These are phyloP conservation scores for Pharnaceum exiguum DNA, from an alignment of 148 eudicot genomes.

Conservation along the genomic window DNA sequence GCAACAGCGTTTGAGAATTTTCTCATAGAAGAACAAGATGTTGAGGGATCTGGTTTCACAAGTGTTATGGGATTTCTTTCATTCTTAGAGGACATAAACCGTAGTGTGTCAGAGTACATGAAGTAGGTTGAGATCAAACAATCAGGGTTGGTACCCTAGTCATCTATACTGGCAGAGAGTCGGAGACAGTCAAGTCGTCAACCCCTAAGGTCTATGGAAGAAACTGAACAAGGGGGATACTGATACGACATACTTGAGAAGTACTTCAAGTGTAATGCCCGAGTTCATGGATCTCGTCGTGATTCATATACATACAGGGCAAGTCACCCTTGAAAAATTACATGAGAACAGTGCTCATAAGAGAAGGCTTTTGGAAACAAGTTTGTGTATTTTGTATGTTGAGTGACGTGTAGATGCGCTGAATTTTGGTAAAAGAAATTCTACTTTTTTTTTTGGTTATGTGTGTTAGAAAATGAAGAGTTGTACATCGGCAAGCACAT, in stretches of 20 bases:
- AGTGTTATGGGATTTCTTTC: slow-evolving; percentile 90
- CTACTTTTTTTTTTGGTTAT: too few species aligned
- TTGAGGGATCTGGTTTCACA: slow-evolving; percentile 77
- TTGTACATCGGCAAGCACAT: too few species aligned
- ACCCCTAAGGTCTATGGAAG: not conserved
- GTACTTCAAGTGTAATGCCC: not conserved
- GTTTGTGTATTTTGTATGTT: too few species aligned
- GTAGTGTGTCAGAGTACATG: slow-evolving; percentile 64
- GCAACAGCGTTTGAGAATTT: slow-evolving; percentile 79
- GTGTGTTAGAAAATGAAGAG: too few species aligned
- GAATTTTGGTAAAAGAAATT: too few species aligned
- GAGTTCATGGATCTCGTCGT: not conserved
- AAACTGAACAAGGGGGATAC: not conserved
- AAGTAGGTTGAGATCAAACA: slow-evolving; percentile 29
- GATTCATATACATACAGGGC: too few species aligned
- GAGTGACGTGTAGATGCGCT: too few species aligned
- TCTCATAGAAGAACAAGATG: slow-evolving; percentile 97
- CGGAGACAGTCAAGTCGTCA: not conserved
- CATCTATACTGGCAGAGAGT: not conserved
- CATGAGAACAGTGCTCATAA: too few species aligned
- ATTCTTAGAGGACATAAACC: slow-evolving; percentile 84
- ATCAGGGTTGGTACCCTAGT: slow-evolving; percentile 5
- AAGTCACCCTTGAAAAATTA: too few species aligned
- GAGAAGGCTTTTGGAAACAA: too few species aligned
- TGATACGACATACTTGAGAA: slow-evolving; percentile 2